Percentiles rank a stretch among this genome's conserved stretches.
Evolutionary conservation across 2,329 filamentous ascomycete species (phyloP).

Genomic region (Endothia cerciana): DNA sequence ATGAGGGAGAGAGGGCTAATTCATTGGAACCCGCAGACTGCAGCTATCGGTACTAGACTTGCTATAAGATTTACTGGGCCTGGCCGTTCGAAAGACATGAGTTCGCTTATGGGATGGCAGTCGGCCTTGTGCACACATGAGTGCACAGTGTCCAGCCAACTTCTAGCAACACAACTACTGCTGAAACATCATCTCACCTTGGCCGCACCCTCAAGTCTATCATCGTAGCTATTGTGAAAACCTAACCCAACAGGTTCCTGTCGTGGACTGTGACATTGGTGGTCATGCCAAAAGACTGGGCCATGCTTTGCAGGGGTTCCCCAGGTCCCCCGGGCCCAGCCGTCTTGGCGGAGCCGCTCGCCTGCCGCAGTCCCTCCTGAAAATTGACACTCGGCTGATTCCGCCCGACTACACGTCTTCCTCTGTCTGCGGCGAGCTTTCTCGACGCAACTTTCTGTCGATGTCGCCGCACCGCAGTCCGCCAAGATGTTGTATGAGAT

Average conservation of each 20-base stretch:
- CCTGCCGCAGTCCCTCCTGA: slow-evolving; percentile 17
- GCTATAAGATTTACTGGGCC: background rate
- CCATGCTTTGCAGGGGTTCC: background rate
- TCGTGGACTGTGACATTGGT: background rate
- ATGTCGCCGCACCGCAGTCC: slow-evolving; percentile 24
- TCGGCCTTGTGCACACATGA: background rate
- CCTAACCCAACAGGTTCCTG: no score
- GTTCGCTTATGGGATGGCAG: background rate
- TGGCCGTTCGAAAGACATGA: background rate
- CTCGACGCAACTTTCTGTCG: slow-evolving; percentile 1
- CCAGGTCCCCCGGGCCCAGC: background rate
- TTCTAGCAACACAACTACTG: background rate
- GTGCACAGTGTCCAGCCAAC: background rate
- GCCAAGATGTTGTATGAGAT: slow-evolving; percentile 91
- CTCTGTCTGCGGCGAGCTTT: background rate
- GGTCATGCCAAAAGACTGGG: no score
- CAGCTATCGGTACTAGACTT: background rate
- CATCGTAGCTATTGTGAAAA: background rate
- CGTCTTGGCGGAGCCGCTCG: slow-evolving; percentile 8
- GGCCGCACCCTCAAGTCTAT: background rate
- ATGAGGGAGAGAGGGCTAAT: background rate
- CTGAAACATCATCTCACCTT: background rate
- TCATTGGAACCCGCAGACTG: no score
- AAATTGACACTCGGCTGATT: slow-evolving; percentile 23
- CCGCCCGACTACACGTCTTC: slow-evolving; percentile 4